A percentile compares a stretch with the other conserved stretches of the same genome.
phyloP scores from a whole-genome alignment of 2,329 filamentous ascomycete species.

The Neofusicoccum sp. region DNA sequence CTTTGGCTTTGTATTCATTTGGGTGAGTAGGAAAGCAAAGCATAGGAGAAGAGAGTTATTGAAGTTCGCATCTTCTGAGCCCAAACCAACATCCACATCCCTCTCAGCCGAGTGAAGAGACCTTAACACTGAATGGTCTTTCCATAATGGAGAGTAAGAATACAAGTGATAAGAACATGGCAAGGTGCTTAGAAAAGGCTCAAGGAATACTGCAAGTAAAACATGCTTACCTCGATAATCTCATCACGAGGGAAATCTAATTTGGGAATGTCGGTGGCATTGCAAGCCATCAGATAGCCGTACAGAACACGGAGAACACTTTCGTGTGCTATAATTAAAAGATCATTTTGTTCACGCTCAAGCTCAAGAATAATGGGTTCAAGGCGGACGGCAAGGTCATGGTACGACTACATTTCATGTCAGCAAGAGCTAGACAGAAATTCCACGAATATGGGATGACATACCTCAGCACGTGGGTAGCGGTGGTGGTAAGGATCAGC shows the following conservation, averaged over 20 bases:
- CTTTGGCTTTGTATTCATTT: no score
- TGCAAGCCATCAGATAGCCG: slow-evolving; percentile 97
- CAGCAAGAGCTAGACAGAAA: slow-evolving; percentile 21
- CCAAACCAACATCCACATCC: no score
- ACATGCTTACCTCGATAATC: slow-evolving; percentile 77
- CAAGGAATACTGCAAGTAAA: not conserved
- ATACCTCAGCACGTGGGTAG: slow-evolving; percentile 89
- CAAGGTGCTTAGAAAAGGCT: not conserved
- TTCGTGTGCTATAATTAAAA: slow-evolving; percentile 98
- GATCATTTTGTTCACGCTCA: slow-evolving; percentile 93
- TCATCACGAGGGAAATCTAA: slow-evolving; percentile 94
- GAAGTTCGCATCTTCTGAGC: no score
- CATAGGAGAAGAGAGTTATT: no score
- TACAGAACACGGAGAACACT: slow-evolving; percentile 96
- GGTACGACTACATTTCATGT: slow-evolving; percentile 71
- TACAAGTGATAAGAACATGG: not conserved
- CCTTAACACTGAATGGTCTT: no score
- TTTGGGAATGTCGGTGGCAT: slow-evolving; percentile 89
- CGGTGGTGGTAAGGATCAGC: slow-evolving; percentile 95
- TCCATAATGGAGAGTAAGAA: no score
- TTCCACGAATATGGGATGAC: slow-evolving; percentile 26
- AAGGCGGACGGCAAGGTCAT: slow-evolving; percentile 95
- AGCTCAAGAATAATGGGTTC: slow-evolving; percentile 98
- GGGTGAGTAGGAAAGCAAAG: no score
- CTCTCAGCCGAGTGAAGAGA: no score